These are phyloP conservation scores for Cicer bijugum DNA, from an alignment of 306 rosid genomes.

Conservation along the genomic window DNA sequence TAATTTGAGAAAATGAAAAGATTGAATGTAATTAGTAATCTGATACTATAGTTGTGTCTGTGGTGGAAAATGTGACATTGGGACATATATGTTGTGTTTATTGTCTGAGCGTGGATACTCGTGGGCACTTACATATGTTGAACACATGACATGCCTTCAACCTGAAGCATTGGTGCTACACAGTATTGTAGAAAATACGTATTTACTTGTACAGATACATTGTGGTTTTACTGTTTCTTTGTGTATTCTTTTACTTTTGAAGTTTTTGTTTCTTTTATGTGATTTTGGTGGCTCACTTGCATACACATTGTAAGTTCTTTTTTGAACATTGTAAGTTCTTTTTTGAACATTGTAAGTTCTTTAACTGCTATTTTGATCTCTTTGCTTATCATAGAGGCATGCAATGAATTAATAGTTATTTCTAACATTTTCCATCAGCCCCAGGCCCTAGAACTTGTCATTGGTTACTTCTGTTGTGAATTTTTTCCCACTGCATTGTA, in stretches of 20 bases:
- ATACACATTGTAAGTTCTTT: conserved; percentile 12
- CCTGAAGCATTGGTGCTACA: no score
- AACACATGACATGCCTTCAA: no score
- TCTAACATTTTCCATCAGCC: background rate
- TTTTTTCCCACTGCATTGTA: no score
- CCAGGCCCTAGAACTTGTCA: conserved; percentile 5
- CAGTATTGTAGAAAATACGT: no score
- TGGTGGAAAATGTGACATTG: no score
- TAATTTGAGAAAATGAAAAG: no score
- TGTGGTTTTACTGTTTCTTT: background rate
- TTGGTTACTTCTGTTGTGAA: conserved; percentile 11
- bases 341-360: conserved; percentile 5
- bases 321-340: background rate
- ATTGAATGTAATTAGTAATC: no score
- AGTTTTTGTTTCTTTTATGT: background rate
- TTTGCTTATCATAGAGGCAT: conserved; percentile 4
- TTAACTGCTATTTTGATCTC: conserved; percentile 24
- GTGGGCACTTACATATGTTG: no score
- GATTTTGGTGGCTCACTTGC: conserved; percentile 18
- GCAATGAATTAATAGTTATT: background rate
- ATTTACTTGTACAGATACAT: background rate
- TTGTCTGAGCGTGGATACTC: no score
- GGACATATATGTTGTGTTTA: no score
- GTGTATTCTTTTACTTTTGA: background rate
- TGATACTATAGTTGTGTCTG: no score